phyloP scores from a whole-genome alignment of 768 basidiomycete species.

The Porphyrellus cyaneotinctus region DNA sequence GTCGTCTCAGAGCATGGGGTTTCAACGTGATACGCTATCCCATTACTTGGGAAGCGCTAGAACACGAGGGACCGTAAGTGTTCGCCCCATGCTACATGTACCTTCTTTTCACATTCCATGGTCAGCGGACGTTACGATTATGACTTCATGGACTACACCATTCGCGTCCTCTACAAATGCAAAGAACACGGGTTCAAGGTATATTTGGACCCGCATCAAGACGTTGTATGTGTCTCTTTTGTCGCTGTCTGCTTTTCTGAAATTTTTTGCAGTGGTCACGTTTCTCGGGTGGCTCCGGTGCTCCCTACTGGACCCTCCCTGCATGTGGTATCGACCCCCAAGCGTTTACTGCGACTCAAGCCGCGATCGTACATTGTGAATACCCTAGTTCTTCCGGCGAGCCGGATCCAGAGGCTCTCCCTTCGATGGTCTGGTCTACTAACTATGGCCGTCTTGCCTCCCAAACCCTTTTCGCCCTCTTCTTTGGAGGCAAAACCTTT shows the following conservation, averaged over 20 bases:
- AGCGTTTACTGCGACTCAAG: conserved; percentile 79
- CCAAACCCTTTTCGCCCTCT: conserved; percentile 90
- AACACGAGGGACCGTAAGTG: conserved; percentile 93
- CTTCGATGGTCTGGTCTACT: conserved; percentile 96
- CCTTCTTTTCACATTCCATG: neutral
- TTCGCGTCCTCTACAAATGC: conserved; percentile 83
- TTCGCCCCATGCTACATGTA: neutral
- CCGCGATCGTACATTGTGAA: conserved; percentile 86
- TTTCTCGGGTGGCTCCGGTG: conserved; percentile 91
- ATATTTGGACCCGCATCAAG: conserved; percentile 96
- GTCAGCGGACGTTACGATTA: conserved; percentile 83
- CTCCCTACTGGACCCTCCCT: conserved; percentile 88
- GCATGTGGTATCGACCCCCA: conserved; percentile 90
- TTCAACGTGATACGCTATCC: conserved; percentile 82
- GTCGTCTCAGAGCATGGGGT: conserved; percentile 87
- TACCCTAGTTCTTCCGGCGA: conserved; percentile 56
- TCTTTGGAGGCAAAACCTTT: conserved; percentile 86
- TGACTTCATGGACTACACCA: conserved; percentile 88
- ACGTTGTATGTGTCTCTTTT: conserved; percentile 58
- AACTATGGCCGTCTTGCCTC: conserved; percentile 88
- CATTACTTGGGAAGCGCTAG: conserved; percentile 93
- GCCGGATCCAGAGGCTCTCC: conserved; percentile 69
- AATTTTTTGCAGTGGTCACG: conserved; percentile 73
- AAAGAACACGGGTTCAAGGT: conserved; percentile 89
- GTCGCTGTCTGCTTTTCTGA: neutral